Evolutionary conservation across 2,329 filamentous ascomycete species (phyloP), one percentile per base, ranked within the genome.

Genomic region (Alternaria triticimaculans): DNA sequence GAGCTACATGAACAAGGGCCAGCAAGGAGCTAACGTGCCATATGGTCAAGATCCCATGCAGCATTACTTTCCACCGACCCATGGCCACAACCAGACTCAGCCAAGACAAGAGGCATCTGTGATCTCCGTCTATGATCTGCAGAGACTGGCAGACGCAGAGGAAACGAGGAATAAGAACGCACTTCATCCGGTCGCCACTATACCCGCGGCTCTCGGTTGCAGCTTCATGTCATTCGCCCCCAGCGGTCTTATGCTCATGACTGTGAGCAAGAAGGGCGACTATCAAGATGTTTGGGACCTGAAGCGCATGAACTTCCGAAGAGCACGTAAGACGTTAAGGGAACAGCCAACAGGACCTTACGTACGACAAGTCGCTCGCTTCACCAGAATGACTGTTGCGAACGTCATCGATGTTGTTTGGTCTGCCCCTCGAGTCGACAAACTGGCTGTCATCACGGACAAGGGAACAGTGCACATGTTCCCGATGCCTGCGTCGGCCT

Each of bases 391-490:
- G 87, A 98, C 95, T 2, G 91, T 95, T 53, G 93, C 96, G 4
- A 92, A 92, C 58, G 93, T 98, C 59, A 88, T 97, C 21, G 95
- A 97, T 74, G 92, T 97, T 45, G 89, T 90, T 4, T 99, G 96
- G 96, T 91, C 91, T 2, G 87, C 88, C 58, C 92, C 92, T 4
- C 90, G 90, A 60, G 93, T 92, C 21, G 92, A 97, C 76, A 90
- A 92, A 62, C 83, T 96, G 43, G 95, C 94, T 2, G 90, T 99
- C 82, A 89, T 97, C 25, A 98, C 96, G 1, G 93, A 97, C 74
- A 92, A 94, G 71, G 94, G 95, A n/a, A 99, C 96, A 9, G 90
- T 97, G 11, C 96, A 99, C 80, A 87, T 98, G 46, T 90, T 97
- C 68, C 92, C 97, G 69, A 88, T 98, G 80, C 93, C 94, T 9